Base-by-base conservation (phyloP, 345 rosid species). In the Noccaea bulbosa region DNA sequence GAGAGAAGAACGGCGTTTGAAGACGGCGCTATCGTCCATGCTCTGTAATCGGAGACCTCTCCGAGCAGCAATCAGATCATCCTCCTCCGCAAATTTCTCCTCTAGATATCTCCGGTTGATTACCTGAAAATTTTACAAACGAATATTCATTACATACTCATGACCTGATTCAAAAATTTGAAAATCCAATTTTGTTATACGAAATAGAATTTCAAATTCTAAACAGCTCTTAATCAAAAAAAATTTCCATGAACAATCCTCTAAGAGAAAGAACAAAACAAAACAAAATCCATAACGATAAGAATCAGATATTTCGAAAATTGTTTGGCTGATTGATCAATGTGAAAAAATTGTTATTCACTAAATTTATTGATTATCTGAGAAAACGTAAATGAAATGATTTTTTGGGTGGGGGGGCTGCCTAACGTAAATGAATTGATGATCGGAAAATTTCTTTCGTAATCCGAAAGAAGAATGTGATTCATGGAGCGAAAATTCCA, bases 21-120 rank as follows among this genome's bases (percentile, higher is more conserved):
- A 78, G 68, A 84, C 71, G 56, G 61, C 39, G 24, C 67, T 77
- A 8, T 87, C 90, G 32, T 89, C 98, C 41, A 70, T 63, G 78
- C 38, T 47, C 69, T 43, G 80, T 67, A 30, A 55, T 43, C 52
- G 84, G 69, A 73, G 78, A 56, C 71, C 71, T 48, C 71, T 48
- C 62, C 14, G 73, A 51, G 55, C 82, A 80, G 59, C 81, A 63
- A 11, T 78, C 4, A 33, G 66, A 34, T 76, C 79, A 40, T 76
- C 71, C 22, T 41, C 67, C 73, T 59, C 65, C 15, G 64, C 73
- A 6, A 66, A 12, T 68, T 74, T 72, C 40, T 77, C 83, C 22
- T 71, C 77, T 0, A 69, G 71, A 46, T 48, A 55, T 64, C 71
- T 72, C 14, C 32, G 59, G 15, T 76, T 24, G 10, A 9, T 33